Evolutionary conservation across 192 early-diverging fungal genomes (phyloP).

Genomic region (Coemansia sp.): DNA sequence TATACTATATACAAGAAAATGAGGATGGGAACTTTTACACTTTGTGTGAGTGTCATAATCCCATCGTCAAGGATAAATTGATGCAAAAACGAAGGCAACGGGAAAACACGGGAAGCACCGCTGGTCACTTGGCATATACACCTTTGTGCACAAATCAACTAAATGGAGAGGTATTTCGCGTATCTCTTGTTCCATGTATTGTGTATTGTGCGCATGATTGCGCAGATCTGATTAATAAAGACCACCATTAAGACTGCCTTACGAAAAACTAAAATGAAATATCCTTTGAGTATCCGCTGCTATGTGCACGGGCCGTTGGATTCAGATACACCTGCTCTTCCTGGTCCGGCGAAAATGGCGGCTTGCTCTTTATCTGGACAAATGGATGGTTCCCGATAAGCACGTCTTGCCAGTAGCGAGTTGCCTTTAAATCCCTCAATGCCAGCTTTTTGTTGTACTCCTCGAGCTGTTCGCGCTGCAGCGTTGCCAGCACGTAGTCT

Average conservation of each 20-base stretch:
- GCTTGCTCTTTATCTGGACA: slow-evolving; percentile 22
- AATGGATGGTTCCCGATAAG: slow-evolving; percentile 30
- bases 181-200: no score
- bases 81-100: not conserved
- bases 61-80: not conserved
- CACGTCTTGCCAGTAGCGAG: slow-evolving; percentile 17
- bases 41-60: not conserved
- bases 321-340: no score
- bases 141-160: no score
- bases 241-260: no score
- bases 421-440: not conserved
- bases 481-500: slow-evolving; percentile 53
- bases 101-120: not conserved
- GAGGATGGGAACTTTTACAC: not conserved
- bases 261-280: no score
- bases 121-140: slow-evolving; percentile 1
- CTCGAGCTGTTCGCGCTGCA: slow-evolving; percentile 5
- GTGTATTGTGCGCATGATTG: no score
- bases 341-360: slow-evolving; percentile 2
- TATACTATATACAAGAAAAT: not conserved
- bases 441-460: slow-evolving; percentile 8
- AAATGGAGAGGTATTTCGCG: no score
- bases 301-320: no score
- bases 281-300: no score
- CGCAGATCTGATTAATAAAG: no score